Percentiles rank a stretch among this genome's conserved stretches.
These are phyloP conservation scores for Trichophaea hybrida DNA, from an alignment of 2,329 filamentous ascomycete genomes.

Conservation along the genomic window DNA sequence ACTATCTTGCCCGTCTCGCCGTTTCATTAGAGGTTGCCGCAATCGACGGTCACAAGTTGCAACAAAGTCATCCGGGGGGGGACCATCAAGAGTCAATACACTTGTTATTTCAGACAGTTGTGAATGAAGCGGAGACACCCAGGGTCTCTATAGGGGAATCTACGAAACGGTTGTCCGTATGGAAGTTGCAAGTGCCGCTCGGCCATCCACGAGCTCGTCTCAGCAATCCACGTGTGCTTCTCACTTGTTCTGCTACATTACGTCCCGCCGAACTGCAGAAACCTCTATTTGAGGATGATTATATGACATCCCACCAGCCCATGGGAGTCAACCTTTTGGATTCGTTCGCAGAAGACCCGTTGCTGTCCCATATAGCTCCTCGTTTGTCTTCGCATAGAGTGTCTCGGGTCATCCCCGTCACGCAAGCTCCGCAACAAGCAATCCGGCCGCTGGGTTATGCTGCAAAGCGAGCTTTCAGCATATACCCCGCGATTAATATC, in stretches of 20 bases:
- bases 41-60: slow-evolving; percentile 42
- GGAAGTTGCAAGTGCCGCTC: slow-evolving; percentile 27
- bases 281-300: slow-evolving; percentile 41
- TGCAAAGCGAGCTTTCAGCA: slow-evolving; percentile 46
- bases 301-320: slow-evolving; percentile 54
- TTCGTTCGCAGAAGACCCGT: slow-evolving; percentile 52
- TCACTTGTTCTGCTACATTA: slow-evolving; percentile 43
- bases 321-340: slow-evolving; percentile 64
- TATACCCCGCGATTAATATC: slow-evolving; percentile 57
- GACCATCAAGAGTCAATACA: slow-evolving; percentile 26
- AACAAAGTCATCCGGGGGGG: slow-evolving; percentile 22
- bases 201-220: slow-evolving; percentile 27
- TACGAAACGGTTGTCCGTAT: slow-evolving; percentile 24
- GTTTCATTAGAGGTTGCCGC: slow-evolving; percentile 54
- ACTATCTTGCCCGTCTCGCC: slow-evolving; percentile 47
- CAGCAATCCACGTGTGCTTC: slow-evolving; percentile 29
- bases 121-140: slow-evolving; percentile 27
- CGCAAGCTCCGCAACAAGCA: slow-evolving; percentile 44
- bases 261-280: slow-evolving; percentile 38
- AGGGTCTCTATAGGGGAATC: slow-evolving; percentile 26
- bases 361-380: slow-evolving; percentile 46
- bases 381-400: slow-evolving; percentile 59
- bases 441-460: slow-evolving; percentile 51
- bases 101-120: slow-evolving; percentile 25
- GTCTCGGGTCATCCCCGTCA: slow-evolving; percentile 56